Conservation (phyloP, 441 rosid genomes). For the Aquilaria agallochum region DNA sequence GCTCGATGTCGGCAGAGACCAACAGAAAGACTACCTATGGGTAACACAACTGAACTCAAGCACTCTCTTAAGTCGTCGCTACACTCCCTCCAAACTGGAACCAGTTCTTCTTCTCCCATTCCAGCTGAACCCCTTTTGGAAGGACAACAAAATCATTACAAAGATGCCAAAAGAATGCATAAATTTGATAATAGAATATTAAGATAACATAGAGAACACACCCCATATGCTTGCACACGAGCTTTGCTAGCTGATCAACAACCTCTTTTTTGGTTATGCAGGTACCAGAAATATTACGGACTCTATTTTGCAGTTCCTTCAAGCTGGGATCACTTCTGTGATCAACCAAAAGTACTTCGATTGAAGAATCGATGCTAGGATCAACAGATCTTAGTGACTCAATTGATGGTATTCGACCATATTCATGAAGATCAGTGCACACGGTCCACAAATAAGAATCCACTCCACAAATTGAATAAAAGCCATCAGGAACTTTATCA, state of each 20-base stretch:
- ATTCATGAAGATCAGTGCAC: slow-evolving; percentile 80
- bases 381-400: slow-evolving; percentile 82
- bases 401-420: slow-evolving; percentile 85
- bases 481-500: slow-evolving; percentile 96
- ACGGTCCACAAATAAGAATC: slow-evolving; percentile 91
- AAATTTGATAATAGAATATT: slow-evolving; percentile 15
- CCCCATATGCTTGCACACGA: slow-evolving; percentile 94
- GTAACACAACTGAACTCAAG: slow-evolving; percentile 81
- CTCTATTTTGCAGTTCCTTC: slow-evolving; percentile 82
- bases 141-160: slow-evolving; percentile 23
- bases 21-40: slow-evolving; percentile 82
- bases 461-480: slow-evolving; percentile 86
- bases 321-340: slow-evolving; percentile 66
- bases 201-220: slow-evolving; percentile 51
- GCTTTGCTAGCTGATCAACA: slow-evolving; percentile 93
- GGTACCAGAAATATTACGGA: slow-evolving; percentile 59
- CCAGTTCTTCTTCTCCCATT: slow-evolving; percentile 58
- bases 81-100: slow-evolving; percentile 76
- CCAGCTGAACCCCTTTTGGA: slow-evolving; percentile 67
- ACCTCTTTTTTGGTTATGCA: slow-evolving; percentile 82
- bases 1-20: slow-evolving; percentile 99
- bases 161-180: slow-evolving; percentile 11
- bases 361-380: slow-evolving; percentile 45
- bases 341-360: slow-evolving; percentile 86
- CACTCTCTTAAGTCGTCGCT: slow-evolving; percentile 71